A percentile compares a stretch with the other conserved stretches of the same genome.
Conservation (phyloP, 805 yeast species). For the Jamesozyma piceae region DNA sequence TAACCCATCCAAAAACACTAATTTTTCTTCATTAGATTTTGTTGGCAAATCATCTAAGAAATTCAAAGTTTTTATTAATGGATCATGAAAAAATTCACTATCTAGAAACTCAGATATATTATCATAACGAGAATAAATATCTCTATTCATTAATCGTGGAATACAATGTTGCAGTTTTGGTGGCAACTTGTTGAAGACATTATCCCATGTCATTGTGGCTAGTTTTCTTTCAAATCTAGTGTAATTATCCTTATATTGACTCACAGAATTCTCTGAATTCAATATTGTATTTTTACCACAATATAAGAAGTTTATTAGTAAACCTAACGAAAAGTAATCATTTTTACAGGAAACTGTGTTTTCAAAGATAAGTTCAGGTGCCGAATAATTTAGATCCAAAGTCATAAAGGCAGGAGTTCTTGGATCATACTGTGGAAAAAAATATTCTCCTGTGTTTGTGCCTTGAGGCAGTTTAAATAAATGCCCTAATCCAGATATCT, state of each 20-base stretch:
- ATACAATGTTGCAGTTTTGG: slow-evolving; percentile 38
- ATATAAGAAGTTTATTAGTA: slow-evolving; percentile 63
- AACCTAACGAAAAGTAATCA: slow-evolving; percentile 80
- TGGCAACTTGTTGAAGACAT: slow-evolving; percentile 52
- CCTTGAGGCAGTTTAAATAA: slow-evolving; percentile 40
- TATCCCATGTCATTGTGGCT: slow-evolving; percentile 31
- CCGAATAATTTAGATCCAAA: slow-evolving; percentile 61
- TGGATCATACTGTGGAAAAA: slow-evolving; percentile 63
- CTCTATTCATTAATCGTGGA: slow-evolving; percentile 45
- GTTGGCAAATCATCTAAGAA: slow-evolving; percentile 79
- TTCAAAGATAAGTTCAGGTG: slow-evolving; percentile 76
- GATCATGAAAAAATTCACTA: slow-evolving; percentile 71
- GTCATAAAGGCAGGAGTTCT: slow-evolving; percentile 66
- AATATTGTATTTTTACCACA: slow-evolving; percentile 39
- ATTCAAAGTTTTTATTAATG: slow-evolving; percentile 69
- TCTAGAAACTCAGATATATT: slow-evolving; percentile 47
- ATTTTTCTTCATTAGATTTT: slow-evolving; percentile 55
- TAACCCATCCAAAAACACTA: slow-evolving; percentile 59
- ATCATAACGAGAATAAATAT: slow-evolving; percentile 47
- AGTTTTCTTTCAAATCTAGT: slow-evolving; percentile 40
- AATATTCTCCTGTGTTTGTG: slow-evolving; percentile 46
- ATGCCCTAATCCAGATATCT: slow-evolving; percentile 65
- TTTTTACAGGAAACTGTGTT: slow-evolving; percentile 52
- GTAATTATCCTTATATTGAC: slow-evolving; percentile 53
- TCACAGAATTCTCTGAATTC: slow-evolving; percentile 44